Percentiles rank a stretch among this genome's conserved stretches.
phyloP scores from a whole-genome alignment of 108 stramenopile genomes.

The Pseudonitzschia delicatissima region DNA sequence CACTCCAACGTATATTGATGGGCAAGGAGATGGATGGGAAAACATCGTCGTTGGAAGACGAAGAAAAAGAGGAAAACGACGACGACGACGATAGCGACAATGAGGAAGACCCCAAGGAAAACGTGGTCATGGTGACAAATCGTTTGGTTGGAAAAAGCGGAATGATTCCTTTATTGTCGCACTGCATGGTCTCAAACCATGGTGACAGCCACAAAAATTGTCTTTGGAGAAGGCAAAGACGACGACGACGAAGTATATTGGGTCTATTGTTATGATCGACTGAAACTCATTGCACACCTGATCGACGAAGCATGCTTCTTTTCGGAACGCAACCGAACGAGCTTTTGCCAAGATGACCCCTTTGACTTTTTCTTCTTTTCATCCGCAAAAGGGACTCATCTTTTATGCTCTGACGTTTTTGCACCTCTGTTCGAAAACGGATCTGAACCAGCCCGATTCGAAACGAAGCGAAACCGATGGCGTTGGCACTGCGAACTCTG shows the following conservation, averaged over 20 bases:
- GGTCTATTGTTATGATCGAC: constrained; percentile 40
- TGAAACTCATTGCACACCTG: constrained; percentile 49
- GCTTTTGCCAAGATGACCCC: constrained; percentile 35
- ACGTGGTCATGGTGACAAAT: constrained; percentile 69
- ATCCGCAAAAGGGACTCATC: constrained; percentile 13
- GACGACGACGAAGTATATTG: constrained; percentile 36
- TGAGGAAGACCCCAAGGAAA: constrained; percentile 34
- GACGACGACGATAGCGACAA: constrained; percentile 28
- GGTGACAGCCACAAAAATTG: constrained; percentile 11
- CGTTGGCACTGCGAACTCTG: constrained; percentile 56
- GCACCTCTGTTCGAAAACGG: not conserved
- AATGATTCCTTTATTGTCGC: constrained; percentile 46
- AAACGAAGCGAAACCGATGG: constrained; percentile 14
- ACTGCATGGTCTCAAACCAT: constrained; percentile 56
- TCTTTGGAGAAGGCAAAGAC: not conserved
- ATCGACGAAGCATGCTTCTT: constrained; percentile 75
- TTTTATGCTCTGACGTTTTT: constrained; percentile 15
- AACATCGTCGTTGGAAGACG: constrained; percentile 36
- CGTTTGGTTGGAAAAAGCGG: constrained; percentile 60
- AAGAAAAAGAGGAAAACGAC: constrained; percentile 6
- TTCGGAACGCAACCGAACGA: constrained; percentile 42
- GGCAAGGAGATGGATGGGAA: constrained; percentile 49
- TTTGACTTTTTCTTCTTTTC: constrained; percentile 30
- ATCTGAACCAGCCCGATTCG: constrained; percentile 7
- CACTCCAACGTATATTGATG: constrained; percentile 51